Evolutionary conservation across 2,329 filamentous ascomycete genomes (phyloP), one percentile per base, ranked within the genome.

Genomic region (Beauveria bassiana): DNA sequence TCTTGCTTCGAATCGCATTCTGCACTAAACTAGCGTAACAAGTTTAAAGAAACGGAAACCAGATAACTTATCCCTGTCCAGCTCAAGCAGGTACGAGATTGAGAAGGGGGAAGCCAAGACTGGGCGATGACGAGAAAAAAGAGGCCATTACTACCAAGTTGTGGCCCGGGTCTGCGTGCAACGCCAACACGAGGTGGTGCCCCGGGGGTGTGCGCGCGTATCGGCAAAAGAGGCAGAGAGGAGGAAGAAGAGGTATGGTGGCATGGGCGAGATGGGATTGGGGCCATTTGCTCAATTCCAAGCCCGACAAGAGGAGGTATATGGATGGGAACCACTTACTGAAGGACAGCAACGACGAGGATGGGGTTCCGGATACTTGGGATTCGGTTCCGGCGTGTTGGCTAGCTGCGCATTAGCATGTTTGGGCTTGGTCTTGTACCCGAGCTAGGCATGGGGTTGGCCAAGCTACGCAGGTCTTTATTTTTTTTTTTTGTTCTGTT

Each of bases 331-430:
- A 43, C 26, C 16, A 22, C 20, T 22, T 2, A 22, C 26, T 20
- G 3, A 4, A 34, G 20, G 6, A 47, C 10, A 14, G 18, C 45
- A 26, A 22, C n/a, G 43, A 53, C 31, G n/a, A 24, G 4, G 40
- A 45, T 26, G 42, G 24, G 18, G 34, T 40, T 26, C 46, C 38
- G 57, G 47, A 45, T 43, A 38, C 18, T 45, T 52, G 57, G 38
- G 22, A 59, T 45, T 53, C 49, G 58, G 49, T 51, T 60, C 58
- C 58, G 58, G 58, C 58, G 46, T 40, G 58, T 46, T 46, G 58
- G 22, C 34, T 52, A 52, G 57, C 40, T 40, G 50, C 40, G 58
- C 49, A 53, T 53, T 53, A 53, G 58, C 49, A 60, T 28, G 40
- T 46, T 47, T 60, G 58, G 40, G 26, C 49, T 34, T 59, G 14